Conservation (phyloP, 208 protist genomes). For the Tritrichomonas musculus region DNA sequence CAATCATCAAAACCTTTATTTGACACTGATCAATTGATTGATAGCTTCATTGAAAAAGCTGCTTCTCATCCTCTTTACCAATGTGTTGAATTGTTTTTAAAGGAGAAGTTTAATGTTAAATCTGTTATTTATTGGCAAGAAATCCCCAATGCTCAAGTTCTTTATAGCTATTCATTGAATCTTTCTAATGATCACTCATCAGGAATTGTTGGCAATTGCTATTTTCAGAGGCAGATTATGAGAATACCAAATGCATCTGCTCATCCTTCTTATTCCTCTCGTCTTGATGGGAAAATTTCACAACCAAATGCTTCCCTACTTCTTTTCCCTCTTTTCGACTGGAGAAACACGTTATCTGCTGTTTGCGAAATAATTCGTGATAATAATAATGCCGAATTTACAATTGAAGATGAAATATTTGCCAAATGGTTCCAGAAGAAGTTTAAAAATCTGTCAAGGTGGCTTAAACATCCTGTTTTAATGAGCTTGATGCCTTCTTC, state of each 20-base stretch:
- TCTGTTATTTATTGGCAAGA: conserved; percentile 7
- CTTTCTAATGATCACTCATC: not conserved
- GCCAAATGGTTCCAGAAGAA: not conserved
- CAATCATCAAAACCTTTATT: too few species aligned
- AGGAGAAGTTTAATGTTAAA: not conserved
- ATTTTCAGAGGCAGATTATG: too few species aligned
- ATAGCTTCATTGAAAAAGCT: too few species aligned
- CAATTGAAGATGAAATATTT: not conserved
- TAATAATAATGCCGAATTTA: not conserved
- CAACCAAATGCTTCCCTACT: not conserved
- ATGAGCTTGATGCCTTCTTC: too few species aligned
- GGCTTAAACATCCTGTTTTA: too few species aligned
- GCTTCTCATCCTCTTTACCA: too few species aligned
- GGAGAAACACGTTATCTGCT: not conserved
- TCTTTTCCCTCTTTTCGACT: not conserved
- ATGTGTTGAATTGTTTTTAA: not conserved
- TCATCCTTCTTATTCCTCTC: not conserved
- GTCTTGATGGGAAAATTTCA: not conserved
- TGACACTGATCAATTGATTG: too few species aligned
- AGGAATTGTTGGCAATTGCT: not conserved
- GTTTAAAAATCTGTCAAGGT: not conserved
- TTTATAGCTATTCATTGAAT: not conserved
- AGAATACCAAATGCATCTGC: too few species aligned
- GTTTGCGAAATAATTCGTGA: not conserved
- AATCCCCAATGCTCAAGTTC: not conserved